Conservation (phyloP, 805 yeast species). For the Danielia oregonensis region DNA sequence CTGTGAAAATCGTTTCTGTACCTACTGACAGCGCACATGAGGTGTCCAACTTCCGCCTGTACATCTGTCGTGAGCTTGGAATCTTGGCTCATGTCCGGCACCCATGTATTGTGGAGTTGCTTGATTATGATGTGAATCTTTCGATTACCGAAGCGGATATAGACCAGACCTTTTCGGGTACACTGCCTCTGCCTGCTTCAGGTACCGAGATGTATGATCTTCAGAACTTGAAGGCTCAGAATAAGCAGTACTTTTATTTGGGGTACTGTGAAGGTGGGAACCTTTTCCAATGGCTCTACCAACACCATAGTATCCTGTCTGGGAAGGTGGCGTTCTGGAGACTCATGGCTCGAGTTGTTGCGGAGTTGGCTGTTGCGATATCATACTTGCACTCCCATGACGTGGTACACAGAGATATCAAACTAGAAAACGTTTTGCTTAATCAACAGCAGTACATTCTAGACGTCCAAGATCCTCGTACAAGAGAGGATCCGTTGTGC, state of each 20-base stretch:
- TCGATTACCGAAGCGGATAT: slow-evolving; percentile 23
- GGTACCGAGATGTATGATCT: slow-evolving; percentile 11
- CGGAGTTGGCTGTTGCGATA: slow-evolving; percentile 69
- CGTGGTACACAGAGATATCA: slow-evolving; percentile 88
- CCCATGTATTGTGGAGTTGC: slow-evolving; percentile 64
- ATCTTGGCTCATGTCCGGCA: slow-evolving; percentile 56
- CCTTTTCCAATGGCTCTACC: slow-evolving; percentile 54
- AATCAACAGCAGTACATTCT: slow-evolving; percentile 22
- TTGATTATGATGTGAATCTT: slow-evolving; percentile 45
- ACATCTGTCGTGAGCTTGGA: slow-evolving; percentile 61
- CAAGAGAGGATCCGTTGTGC: slow-evolving; percentile 35
- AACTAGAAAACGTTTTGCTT: slow-evolving; percentile 77
- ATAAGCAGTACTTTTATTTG: slow-evolving; percentile 50
- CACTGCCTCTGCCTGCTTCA: background rate
- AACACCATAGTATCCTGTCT: slow-evolving; percentile 19
- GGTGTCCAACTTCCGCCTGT: slow-evolving; percentile 29
- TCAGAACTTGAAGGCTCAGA: slow-evolving; percentile 17
- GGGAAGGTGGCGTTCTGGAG: slow-evolving; percentile 33
- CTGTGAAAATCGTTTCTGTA: slow-evolving; percentile 62
- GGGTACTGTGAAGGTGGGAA: slow-evolving; percentile 87
- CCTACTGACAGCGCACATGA: slow-evolving; percentile 27
- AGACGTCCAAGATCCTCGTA: slow-evolving; percentile 11
- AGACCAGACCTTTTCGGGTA: slow-evolving; percentile 7
- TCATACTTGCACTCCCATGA: slow-evolving; percentile 59
- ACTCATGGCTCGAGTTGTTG: slow-evolving; percentile 58